phyloP scores from a whole-genome alignment of 2,329 filamentous ascomycete species.

The Thielaviopsis punctulata region DNA sequence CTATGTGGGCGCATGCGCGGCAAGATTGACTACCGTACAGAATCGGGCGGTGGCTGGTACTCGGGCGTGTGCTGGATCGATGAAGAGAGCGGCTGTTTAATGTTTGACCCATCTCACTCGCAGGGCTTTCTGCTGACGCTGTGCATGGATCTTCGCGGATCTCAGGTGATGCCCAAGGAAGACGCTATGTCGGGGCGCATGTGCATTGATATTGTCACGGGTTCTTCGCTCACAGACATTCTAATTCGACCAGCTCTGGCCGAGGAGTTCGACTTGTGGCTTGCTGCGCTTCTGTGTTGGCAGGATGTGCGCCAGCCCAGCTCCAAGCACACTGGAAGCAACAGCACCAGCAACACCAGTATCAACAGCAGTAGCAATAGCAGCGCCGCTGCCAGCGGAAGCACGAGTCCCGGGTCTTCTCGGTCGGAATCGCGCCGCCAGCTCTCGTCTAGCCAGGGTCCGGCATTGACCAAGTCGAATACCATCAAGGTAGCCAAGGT shows the following conservation, averaged over 20 bases:
- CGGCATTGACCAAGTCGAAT: constrained; percentile 27
- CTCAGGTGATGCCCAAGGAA: constrained; percentile 20
- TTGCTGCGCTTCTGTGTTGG: constrained; percentile 67
- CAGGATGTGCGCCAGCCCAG: constrained; percentile 51
- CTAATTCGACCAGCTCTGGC: constrained; percentile 45
- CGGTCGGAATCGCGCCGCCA: constrained; percentile 27
- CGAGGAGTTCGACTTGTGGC: constrained; percentile 61
- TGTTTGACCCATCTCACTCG: constrained; percentile 46
- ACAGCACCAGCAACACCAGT: constrained; percentile 16
- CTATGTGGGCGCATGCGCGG: constrained; percentile 67
- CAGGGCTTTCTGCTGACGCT: constrained; percentile 6
- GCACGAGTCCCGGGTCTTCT: constrained; percentile 20
- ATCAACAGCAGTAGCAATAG: not conserved
- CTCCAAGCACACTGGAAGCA: constrained; percentile 32
- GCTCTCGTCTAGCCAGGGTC: constrained; percentile 12
- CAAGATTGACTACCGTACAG: constrained; percentile 53
- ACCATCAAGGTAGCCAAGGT: constrained; percentile 94
- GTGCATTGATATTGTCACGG: constrained; percentile 9
- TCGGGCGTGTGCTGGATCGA: constrained; percentile 62
- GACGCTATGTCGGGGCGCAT: constrained; percentile 5
- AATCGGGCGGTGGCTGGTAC: constrained; percentile 45
- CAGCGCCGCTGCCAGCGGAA: constrained; percentile 15
- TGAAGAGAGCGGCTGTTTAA: constrained; percentile 54
- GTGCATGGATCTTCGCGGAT: constrained; percentile 9
- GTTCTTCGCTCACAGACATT: constrained; percentile 26